Evolutionary conservation across 441 rosid genomes (phyloP), one percentile per base, ranked within the genome.

Genomic region (Erodium trifolium): DNA sequence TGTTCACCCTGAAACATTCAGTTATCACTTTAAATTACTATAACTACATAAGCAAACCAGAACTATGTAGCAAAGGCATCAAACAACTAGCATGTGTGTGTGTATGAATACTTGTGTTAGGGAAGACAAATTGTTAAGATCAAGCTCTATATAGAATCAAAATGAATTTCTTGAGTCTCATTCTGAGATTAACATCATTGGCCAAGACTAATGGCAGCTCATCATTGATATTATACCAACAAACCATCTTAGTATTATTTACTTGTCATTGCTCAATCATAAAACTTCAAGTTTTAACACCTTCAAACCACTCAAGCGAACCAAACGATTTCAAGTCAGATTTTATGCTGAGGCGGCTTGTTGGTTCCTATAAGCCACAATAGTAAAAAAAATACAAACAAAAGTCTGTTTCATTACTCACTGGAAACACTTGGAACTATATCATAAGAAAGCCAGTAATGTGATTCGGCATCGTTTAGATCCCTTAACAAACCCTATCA

Each of bases 1-100:
- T 70, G 67, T 83, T 83, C 39, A 83, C 86, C 69, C 86, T 83
- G 78, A 74, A 47, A 63, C 34, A 55, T 14, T 47, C 62, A 71
- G 62, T 41, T 62, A 68, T 2, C 29, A 51, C 10, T n/a, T 17
- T 35, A 65, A 14, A 10, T 17, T 35, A 65, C 19, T 14, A 65
- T 35, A 37, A 34, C 12, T 5, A 35, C 35, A 39, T 39, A 69
- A 69, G 10, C 47, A 6, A 41, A 41, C 47, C 12, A 41, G 47
- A 41, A 39, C 11, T 10, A 5, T 19, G 37, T 31, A 69, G 18
- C 16, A 60, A 37, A 67, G 62, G 47, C 47, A 41, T 41, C 7
- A 5, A 41, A 11, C 7, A 41, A 41, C 47, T 11, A 41, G 47
- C 47, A 41, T 41, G 10, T 41, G 7, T 11, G 10, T 11, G 47